Evolutionary conservation across 805 yeast species (phyloP), one percentile per base, ranked within the genome.

Genomic region (Spathaspora gorwiae): DNA sequence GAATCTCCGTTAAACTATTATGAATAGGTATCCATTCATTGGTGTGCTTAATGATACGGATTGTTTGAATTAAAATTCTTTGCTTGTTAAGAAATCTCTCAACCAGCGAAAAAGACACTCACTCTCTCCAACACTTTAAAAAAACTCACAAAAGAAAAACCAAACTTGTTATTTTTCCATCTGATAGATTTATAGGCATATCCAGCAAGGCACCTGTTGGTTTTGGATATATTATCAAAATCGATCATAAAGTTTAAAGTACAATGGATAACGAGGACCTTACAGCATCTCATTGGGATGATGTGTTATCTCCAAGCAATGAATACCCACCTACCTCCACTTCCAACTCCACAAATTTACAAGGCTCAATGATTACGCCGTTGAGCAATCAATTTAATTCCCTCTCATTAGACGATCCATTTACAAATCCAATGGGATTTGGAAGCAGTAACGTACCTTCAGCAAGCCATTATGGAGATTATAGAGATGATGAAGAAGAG

Each of bases 281-380:
- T 27, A 73, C 78, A 8, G 76, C 79, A 5, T 75, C 81, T 1
- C 78, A 74, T 47, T 82, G 87, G 87, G 85, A 76, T 46, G 87
- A 81, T 52, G 77, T 72, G 3, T 59, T 77, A 11, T 60, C 76
- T 11, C 62, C 78, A 1, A 61, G 59, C 33, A 40, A 44, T 35
- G 26, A 47, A 42, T 36, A 15, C 13, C 6, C 45, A 50, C 26
- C 26, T 36, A 39, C 51, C 1, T 19, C 37, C 3, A 50, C 44
- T 44, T 42, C 36, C 6, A 47, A 46, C n/a, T 48, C 51, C 12
- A 31, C 13, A 5, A 47, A 43, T 14, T 46, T 48, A 42, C 51
- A 53, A 42, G 41, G 48, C 10, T 44, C 46, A 33, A 41, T 53
- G 14, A 48, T 48, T 9, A 50, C 55, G 7, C 55, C 52, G 35